Evolutionary conservation across 2,329 filamentous ascomycete genomes (phyloP), one percentile per base, ranked within the genome.

Genomic region (Amauroascus verrucosus): DNA sequence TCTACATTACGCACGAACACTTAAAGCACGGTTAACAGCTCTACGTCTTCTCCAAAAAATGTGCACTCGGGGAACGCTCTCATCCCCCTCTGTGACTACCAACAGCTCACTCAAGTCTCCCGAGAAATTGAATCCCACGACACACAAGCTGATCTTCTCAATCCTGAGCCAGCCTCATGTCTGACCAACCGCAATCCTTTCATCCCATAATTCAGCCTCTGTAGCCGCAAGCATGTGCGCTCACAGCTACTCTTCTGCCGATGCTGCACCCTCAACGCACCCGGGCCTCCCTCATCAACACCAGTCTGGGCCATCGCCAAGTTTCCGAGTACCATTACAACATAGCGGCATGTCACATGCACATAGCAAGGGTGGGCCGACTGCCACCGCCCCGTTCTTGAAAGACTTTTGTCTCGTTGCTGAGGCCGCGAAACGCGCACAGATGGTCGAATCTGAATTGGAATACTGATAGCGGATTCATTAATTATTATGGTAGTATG

Each of bases 401-500:
- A 82, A 84, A 62, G 85, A 95, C 69, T 87, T 91, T 64, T 91
- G 80, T 55, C 79, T 96, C 28, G 79, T 96, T 40, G 90, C 90
- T 32, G 91, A 97, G 74, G 91, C 91, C 1, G 91, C 89, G 41
- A 95, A 95, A 72, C 78, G 90, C 40, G 91, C 91, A 8, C 24
- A 7, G 11, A 33, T 22, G n/a, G 9, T 40, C 26, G n/a, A 14
- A 28, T 6, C 18, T 37, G 13, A 4, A 37, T 16, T 35, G 37
- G 8, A 32, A 18, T 14, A n/a, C 44, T 18, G 30, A 37, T n/a
- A 52, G 32, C 7, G 46, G 30, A 11, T 46, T 38, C 30, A 52
- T 45, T 52, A 52, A 30, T 13, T 28, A 52, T 46, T 52, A 48
- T 5, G 11, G 5, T 41, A 11, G 22, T 45, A 45, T 16, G 37